Base-by-base conservation (phyloP, 352 stramenopile genomes). In the Globisporangium uncinulatum region DNA sequence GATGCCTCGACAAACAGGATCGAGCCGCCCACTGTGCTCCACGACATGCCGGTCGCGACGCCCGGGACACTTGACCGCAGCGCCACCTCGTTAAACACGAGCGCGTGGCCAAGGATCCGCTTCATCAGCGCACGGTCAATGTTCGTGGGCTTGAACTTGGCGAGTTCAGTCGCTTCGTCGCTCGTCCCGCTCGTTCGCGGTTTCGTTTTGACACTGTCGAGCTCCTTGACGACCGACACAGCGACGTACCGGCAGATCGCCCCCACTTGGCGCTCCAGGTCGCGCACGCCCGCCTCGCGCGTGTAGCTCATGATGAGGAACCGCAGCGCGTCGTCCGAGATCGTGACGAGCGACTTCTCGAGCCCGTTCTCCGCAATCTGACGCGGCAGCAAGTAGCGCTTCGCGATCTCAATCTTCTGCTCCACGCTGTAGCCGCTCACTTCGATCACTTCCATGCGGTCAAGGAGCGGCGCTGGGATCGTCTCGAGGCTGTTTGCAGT, bases 1-100 rank as follows among this genome's bases (percentile, higher is more conserved):
- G 85, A 90, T n/a, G 79, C 84, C 58, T 96, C 83, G 41, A 95
- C 84, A 59, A 95, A 95, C 15, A 95, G 65, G 31, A 96, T 92
- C 6, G 84, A 87, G 8, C 83, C 85, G 14, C 83, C 83, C 0
- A 80, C 70, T 19, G 79, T 76, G 37, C 77, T 95, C 82, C 85
- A 96, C 14, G 86, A 92, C 67, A 96, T 88, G 17, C 85, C 85
- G 15, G 86, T 95, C 1, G 79, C 76, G 41, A 95, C 77, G 6
- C 79, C 81, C 21, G 79, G 73, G 17, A 88, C 70, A 21, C 67
- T 79, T 10, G 77, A 86, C 36, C 81, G 79, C 32, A 91, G 62
- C 7, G 80, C 80, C 13, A 93, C 77, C 57, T 90, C 81, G 37
- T 88, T 89, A 52, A 86, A 87, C 24, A 92, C 70, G 6, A 87